Conservation (phyloP, 805 yeast species). For the Wickerhamiella spandovensis region DNA sequence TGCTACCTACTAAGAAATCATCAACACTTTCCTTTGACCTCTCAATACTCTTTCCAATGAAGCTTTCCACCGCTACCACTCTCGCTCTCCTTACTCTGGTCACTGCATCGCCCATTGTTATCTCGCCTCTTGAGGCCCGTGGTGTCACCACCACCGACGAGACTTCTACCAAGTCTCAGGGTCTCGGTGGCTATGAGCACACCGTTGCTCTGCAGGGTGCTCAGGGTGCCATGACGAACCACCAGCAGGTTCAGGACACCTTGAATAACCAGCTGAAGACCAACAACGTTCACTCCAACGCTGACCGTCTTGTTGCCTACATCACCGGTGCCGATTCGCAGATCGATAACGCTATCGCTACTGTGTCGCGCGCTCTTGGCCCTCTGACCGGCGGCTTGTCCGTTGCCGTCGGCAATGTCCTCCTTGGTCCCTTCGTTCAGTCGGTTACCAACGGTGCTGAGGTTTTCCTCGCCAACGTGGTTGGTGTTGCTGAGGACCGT, state of each 20-base stretch:
- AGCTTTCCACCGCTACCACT: background rate
- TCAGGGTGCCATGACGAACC: slow-evolving; percentile 13
- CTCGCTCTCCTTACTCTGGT: background rate
- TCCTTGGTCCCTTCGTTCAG: slow-evolving; percentile 23
- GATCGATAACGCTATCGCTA: slow-evolving; percentile 21
- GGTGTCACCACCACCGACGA: background rate
- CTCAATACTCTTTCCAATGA: background rate
- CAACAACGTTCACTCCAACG: slow-evolving; percentile 7
- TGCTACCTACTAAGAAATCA: too few relatives aligned
- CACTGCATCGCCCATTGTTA: background rate
- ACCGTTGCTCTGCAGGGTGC: slow-evolving; percentile 3
- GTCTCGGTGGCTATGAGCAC: background rate
- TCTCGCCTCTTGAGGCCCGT: background rate
- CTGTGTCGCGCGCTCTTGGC: slow-evolving; percentile 10
- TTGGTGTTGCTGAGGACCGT: slow-evolving; percentile 15
- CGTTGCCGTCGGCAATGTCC: slow-evolving; percentile 10
- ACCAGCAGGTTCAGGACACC: slow-evolving; percentile 12
- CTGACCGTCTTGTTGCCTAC: slow-evolving; percentile 13
- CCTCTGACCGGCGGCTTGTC: slow-evolving; percentile 14
- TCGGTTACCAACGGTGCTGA: slow-evolving; percentile 23
- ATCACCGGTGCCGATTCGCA: slow-evolving; percentile 24
- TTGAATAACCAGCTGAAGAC: slow-evolving; percentile 5
- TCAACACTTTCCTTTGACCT: too few relatives aligned
- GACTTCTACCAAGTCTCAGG: background rate
- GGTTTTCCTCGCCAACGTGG: slow-evolving; percentile 16